Base-by-base conservation (phyloP, 768 basidiomycete species). In the Hericium rajendrae region DNA sequence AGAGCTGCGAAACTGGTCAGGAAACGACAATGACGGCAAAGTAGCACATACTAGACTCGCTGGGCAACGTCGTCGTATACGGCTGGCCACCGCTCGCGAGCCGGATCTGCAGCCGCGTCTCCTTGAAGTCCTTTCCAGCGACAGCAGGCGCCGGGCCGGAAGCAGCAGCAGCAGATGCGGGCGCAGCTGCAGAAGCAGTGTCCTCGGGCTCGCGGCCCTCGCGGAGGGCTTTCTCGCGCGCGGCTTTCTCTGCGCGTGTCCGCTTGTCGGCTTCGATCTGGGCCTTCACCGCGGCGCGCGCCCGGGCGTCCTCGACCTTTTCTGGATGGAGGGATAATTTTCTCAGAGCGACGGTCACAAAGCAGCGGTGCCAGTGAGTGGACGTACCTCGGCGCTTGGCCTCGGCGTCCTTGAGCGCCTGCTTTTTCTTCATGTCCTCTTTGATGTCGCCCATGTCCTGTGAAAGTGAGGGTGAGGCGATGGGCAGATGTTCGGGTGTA, bases 191-290 rank as follows among this genome's bases (percentile, higher is more conserved):
- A 18, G 73, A 59, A 20, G 70, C 56, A 13, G 71, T 68, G 24
- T 62, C 38, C 9, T 75, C 64, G 18, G 75, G 66, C n/a, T 73
- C 67, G 55, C 74, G 74, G 1, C 94, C 94, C 38, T 95, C 92
- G 37, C 94, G 81, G 6, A 94, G 68, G 0, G 94, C 94, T 69
- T 97, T 97, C 72, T 97, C 95, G 50, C 85, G 76, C 0, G 94
- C 94, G 1, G 85, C 77, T 65, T 90, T 94, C 67, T 88, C 93
- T 0, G 91, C 91, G 18, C 95, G 83, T 9, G 82, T 86, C 54
- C 82, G 81, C 73, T 94, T 98, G 75, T 97, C 94, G 0, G 86
- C 90, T 70, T 94, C 94, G 62, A 97, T 97, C 69, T 97, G 94
- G 0, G 88, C 91, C 68, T 92, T 93, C 66, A 97, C 76, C 0